Evolutionary conservation across 106 monocot genomes (phyloP).

Genomic region (Dendrobium officinale): DNA sequence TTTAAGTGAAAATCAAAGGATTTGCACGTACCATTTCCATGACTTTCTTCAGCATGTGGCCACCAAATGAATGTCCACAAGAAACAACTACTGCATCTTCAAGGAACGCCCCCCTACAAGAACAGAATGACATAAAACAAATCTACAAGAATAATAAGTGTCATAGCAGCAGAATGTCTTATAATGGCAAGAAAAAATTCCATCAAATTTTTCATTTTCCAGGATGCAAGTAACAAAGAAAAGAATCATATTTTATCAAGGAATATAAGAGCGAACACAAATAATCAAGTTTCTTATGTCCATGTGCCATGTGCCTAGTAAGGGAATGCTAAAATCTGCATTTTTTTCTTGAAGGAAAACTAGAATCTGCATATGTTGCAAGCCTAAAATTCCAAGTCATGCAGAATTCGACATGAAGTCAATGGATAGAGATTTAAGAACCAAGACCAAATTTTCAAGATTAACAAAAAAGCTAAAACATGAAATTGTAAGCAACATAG

Average conservation of each 20-base stretch:
- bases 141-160: neutral
- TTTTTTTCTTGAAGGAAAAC: too few species aligned
- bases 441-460: too few species aligned
- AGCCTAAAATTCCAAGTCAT: too few species aligned
- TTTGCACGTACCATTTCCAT: slow-evolving; percentile 49
- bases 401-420: too few species aligned
- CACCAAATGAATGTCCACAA: slow-evolving; percentile 96
- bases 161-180: neutral
- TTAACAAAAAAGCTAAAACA: too few species aligned
- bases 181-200: neutral
- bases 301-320: too few species aligned
- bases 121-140: slow-evolving; percentile 1
- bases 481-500: too few species aligned
- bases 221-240: neutral
- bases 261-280: neutral
- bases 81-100: slow-evolving; percentile 92
- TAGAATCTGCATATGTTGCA: too few species aligned
- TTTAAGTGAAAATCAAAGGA: neutral
- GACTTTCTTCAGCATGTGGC: slow-evolving; percentile 85
- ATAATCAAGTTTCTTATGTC: neutral
- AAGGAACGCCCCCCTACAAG: slow-evolving; percentile 78
- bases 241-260: neutral
- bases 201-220: neutral
- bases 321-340: too few species aligned
- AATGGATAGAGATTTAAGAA: too few species aligned